Evolutionary conservation across 139 green algal genomes (phyloP), one percentile per base, ranked within the genome.

Genomic region (Diplosphaera chodatii): DNA sequence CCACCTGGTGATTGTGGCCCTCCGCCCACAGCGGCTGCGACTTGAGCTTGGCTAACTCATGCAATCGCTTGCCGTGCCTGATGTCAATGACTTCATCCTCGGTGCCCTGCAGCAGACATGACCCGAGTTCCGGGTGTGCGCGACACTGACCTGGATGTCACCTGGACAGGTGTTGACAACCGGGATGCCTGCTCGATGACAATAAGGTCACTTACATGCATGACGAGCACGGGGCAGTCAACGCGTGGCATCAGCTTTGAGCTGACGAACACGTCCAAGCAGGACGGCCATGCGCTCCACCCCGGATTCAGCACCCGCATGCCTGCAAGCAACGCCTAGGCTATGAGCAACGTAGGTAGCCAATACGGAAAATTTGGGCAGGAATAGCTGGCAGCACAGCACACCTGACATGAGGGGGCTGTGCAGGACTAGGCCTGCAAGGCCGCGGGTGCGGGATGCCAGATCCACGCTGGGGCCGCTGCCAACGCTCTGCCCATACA

Each of bases 401-500:
- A 2, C 41, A 77, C 79, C 92, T 31, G 87, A 94, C 22, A 95
- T 71, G 55, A 98, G 84, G 3, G 93, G 89, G 20, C 85, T 90
- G 75, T 98, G 93, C 64, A 98, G 75, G 21, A 97, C 81, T 2
- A 97, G 71, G 20, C 93, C 93, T 22, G 76, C 89, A 18, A 97
- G 40, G 4, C 79, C 76, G 16, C 77, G 69, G 34, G 70, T 66
- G 32, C 78, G 62, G 5, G 88, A 73, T 0, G 73, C 89, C 41
- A 94, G 77, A 37, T 77, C 30, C 29, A 62, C 66, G 16, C 74
- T 77, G 28, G 81, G 83, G 0, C 76, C 73, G 55, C 67, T 88
- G 70, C 87, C 92, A 16, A 97, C 90, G 23, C 78, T 90, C 84
- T 97, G 92, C 33, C 92, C 93, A 67, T 97, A 98, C 59, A 96